Evolutionary conservation across 768 basidiomycete genomes (phyloP).

Genomic region (Mycena venus): DNA sequence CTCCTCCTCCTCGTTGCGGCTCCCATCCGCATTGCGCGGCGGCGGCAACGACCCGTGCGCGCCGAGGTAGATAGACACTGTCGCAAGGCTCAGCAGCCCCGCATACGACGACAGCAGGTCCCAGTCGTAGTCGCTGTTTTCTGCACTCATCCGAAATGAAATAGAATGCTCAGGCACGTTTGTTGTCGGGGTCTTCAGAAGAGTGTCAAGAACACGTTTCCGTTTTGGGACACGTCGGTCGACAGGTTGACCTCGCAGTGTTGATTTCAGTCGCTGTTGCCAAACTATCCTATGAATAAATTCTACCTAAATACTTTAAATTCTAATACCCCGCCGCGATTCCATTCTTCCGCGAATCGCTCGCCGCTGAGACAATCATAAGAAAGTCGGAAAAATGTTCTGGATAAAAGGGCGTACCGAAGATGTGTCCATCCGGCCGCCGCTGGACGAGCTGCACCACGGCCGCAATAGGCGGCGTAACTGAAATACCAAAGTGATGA

Average conservation of each 20-base stretch:
- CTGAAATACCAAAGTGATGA: conserved; percentile 43
- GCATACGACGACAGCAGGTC: conserved; percentile 76
- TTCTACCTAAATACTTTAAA: not conserved
- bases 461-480: conserved; percentile 83
- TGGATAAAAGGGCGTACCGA: conserved; percentile 59
- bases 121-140: conserved; percentile 54
- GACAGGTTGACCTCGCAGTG: no score
- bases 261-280: not conserved
- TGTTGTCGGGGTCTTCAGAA: not conserved
- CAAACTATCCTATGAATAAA: not conserved
- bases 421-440: conserved; percentile 65
- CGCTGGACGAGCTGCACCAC: conserved; percentile 79
- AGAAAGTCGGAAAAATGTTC: not conserved
- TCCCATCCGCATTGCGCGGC: conserved; percentile 21
- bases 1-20: conserved; percentile 63
- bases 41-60: conserved; percentile 73
- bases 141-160: no score
- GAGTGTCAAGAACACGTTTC: not conserved
- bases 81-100: conserved; percentile 76
- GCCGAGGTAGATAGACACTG: conserved; percentile 76
- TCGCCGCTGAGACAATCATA: conserved; percentile 68
- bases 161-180: not conserved
- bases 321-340: conserved; percentile 80
- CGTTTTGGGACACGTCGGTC: not conserved
- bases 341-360: conserved; percentile 95